Conservation (phyloP, 257 asterid species). For the Lycium barbarum region DNA sequence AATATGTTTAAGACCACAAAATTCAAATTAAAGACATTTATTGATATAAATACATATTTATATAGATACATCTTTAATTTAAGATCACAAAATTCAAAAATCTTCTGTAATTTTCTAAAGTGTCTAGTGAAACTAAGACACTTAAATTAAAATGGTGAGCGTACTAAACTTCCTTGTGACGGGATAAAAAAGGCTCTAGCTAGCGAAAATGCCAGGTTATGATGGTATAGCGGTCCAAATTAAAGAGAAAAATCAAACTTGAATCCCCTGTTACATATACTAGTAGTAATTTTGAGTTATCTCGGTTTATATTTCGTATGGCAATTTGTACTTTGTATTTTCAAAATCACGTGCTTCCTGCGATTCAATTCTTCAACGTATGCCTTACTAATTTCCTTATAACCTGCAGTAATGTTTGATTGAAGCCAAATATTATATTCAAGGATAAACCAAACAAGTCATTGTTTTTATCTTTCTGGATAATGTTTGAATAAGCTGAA, state of each 20-base stretch:
- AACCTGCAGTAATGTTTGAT: background rate
- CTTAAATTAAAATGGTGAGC: no score
- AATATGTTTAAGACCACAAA: background rate
- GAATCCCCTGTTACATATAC: no score
- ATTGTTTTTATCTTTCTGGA: background rate
- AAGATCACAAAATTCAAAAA: background rate
- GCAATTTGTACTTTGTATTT: background rate
- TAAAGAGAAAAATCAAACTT: background rate
- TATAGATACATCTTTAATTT: background rate
- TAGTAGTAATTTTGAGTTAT: no score
- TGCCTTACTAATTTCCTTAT: background rate
- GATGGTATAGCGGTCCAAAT: background rate
- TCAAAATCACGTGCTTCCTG: background rate
- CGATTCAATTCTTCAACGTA: background rate
- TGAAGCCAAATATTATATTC: background rate
- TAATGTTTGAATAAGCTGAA: background rate
- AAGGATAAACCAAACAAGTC: background rate
- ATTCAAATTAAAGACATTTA: background rate
- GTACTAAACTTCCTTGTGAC: no score
- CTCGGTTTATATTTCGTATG: background rate
- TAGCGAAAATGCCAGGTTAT: no score
- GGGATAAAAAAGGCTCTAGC: no score
- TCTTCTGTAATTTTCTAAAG: rapidly evolving
- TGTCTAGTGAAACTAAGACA: no score
- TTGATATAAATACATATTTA: no score